phyloP scores from a whole-genome alignment of 1,284 basidiomycete genomes.

The Moniliophthora roreri region DNA sequence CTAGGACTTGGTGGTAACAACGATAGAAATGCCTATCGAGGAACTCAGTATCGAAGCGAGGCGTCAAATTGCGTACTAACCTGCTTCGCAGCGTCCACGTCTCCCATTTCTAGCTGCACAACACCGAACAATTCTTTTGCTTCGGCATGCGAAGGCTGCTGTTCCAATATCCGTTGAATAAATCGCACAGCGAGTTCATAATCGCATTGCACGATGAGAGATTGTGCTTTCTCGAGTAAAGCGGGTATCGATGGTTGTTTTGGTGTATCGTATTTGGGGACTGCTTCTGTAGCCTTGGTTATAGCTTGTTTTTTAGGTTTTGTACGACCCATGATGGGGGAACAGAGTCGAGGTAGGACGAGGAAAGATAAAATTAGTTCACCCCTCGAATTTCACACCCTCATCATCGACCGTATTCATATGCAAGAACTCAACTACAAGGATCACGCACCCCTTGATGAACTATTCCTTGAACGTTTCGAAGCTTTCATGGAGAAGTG shows the following conservation, averaged over 20 bases:
- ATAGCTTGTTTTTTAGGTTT: conserved; percentile 54
- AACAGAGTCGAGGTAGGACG: background rate
- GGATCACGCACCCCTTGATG: conserved; percentile 30
- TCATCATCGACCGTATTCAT: too few species aligned
- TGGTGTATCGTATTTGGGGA: conserved; percentile 19
- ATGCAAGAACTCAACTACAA: conserved; percentile 1
- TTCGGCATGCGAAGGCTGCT: conserved; percentile 64
- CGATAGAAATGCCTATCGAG: conserved; percentile 60
- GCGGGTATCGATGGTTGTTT: conserved; percentile 44
- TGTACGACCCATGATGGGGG: conserved; percentile 59
- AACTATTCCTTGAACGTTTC: conserved; percentile 57
- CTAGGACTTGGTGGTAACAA: conserved; percentile 60
- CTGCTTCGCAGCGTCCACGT: conserved; percentile 71
- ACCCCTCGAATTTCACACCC: background rate
- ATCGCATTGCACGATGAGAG: conserved; percentile 79
- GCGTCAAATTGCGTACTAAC: conserved; percentile 34
- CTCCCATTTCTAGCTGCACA: conserved; percentile 74
- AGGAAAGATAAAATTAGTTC: conserved; percentile 1
- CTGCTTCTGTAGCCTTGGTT: conserved; percentile 33
- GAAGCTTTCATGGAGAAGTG: conserved; percentile 60
- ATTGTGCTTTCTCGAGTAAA: conserved; percentile 74
- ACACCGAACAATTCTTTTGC: conserved; percentile 83
- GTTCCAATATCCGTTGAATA: conserved; percentile 65
- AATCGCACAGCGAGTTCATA: conserved; percentile 82
- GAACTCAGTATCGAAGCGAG: background rate